Conservation (phyloP, 208 protist species). For the Crithidia brevicula region DNA sequence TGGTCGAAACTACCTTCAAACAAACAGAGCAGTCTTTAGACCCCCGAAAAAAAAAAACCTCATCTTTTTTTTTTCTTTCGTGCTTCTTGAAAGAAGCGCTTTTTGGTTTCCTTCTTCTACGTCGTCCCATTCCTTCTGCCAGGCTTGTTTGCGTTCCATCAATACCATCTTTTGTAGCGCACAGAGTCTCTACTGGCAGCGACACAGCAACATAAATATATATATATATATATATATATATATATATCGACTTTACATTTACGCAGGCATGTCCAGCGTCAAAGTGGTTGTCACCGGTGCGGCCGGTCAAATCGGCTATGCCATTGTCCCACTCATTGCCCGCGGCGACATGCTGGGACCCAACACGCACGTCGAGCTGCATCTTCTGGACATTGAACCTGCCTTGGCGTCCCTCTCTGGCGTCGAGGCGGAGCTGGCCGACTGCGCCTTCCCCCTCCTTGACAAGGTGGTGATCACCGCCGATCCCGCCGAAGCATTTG, state of each 20-base stretch:
- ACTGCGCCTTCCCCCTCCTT: constrained; percentile 94
- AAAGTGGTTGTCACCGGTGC: constrained; percentile 95
- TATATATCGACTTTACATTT: too few relatives aligned
- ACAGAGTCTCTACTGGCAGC: too few relatives aligned
- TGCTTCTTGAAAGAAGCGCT: too few relatives aligned
- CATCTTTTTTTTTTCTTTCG: too few relatives aligned
- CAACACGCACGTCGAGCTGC: constrained; percentile 89
- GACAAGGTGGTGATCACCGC: constrained; percentile 72
- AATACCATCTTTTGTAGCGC: too few relatives aligned
- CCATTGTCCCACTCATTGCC: constrained; percentile 94
- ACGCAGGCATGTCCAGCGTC: constrained; percentile 24
- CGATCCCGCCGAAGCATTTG: constrained; percentile 85
- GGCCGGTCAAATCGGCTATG: constrained; percentile 97
- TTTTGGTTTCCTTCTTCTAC: too few relatives aligned
- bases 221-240: background rate
- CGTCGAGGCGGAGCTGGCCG: constrained; percentile 93
- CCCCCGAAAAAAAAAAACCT: too few relatives aligned
- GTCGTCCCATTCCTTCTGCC: too few relatives aligned
- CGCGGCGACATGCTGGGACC: constrained; percentile 92
- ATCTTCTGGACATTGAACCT: constrained; percentile 90
- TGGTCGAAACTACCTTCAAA: too few relatives aligned
- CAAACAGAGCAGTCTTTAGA: too few relatives aligned
- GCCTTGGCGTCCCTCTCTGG: constrained; percentile 82
- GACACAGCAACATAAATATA: constrained; percentile 8
- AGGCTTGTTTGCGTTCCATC: too few relatives aligned